These are phyloP conservation scores for Malassezia sympodialis DNA, from an alignment of 1,284 basidiomycete species.

Conservation along the genomic window DNA sequence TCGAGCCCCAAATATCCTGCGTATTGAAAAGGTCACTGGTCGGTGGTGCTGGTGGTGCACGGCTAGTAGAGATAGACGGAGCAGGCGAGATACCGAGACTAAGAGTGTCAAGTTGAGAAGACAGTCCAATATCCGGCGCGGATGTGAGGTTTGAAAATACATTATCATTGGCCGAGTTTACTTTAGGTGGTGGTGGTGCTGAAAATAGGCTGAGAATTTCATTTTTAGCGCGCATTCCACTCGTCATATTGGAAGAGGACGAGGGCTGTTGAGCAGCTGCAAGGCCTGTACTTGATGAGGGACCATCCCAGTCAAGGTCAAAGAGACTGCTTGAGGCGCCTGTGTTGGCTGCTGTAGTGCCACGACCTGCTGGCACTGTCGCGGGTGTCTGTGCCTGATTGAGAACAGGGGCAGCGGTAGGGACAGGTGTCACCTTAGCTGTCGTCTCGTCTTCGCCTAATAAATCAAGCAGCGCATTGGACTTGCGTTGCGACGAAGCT, in stretches of 20 bases:
- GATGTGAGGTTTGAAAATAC: slow-evolving; percentile 2
- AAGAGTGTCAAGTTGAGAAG: not conserved
- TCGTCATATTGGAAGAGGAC: not conserved
- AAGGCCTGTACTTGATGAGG: slow-evolving; percentile 5
- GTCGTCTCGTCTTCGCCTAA: not conserved
- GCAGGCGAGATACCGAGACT: not conserved
- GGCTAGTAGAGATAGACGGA: slow-evolving; percentile 17
- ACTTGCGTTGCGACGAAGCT: not conserved
- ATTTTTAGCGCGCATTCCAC: slow-evolving; percentile 55
- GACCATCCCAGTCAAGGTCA: slow-evolving; percentile 63
- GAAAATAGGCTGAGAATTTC: slow-evolving; percentile 73
- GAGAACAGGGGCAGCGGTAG: not conserved
- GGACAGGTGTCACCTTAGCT: not conserved
- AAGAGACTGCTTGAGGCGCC: slow-evolving; percentile 61
- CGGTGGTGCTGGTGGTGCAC: not conserved
- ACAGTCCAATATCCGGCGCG: slow-evolving; percentile 19
- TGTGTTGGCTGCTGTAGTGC: slow-evolving; percentile 34
- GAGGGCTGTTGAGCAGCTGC: not conserved
- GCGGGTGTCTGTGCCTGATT: not conserved
- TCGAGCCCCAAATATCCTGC: slow-evolving; percentile 32
- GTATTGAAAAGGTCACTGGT: slow-evolving; percentile 25
- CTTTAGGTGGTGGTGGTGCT: not conserved
- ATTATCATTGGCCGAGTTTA: not conserved
- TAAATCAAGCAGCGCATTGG: slow-evolving; percentile 7
- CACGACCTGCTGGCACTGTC: slow-evolving; percentile 4